Conservation (phyloP, 2,329 filamentous ascomycete species). For the Fusarium begoniae region DNA sequence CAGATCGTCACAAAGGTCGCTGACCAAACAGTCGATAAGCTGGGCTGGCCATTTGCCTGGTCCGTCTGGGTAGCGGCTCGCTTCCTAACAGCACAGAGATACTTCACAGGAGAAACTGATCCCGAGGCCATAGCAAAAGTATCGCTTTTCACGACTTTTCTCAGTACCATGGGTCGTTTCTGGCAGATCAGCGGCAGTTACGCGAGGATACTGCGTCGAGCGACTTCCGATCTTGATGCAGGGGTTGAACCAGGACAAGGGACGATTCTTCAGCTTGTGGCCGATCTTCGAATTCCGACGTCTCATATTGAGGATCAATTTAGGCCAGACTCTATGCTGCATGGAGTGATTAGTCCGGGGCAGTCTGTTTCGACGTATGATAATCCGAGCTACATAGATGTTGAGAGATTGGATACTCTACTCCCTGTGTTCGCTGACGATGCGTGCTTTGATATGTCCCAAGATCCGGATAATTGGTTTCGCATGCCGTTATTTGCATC, state of each 20-base stretch:
- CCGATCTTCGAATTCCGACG: not conserved
- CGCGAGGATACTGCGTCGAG: not conserved
- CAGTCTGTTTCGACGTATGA: not conserved
- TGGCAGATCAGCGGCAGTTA: not conserved
- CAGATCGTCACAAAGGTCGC: not conserved
- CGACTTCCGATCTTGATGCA: not conserved
- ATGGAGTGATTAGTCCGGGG: not conserved
- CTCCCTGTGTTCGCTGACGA: not conserved
- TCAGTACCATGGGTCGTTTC: not conserved
- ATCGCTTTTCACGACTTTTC: not conserved
- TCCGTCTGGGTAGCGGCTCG: not conserved
- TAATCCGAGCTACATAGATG: rapidly evolving
- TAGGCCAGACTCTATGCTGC: not conserved
- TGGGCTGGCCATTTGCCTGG: not conserved
- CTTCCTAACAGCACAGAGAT: not conserved
- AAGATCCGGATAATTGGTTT: not conserved
- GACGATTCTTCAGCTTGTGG: not conserved
- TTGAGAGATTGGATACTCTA: not conserved
- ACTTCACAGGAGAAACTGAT: not conserved
- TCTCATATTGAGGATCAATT: not conserved
- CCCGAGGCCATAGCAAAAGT: rapidly evolving
- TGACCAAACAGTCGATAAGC: not conserved
- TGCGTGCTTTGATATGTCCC: not conserved
- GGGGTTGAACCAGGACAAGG: rapidly evolving
- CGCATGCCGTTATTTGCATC: not conserved